phyloP scores from a whole-genome alignment of 257 asterid species.

The Solanum microdontum region DNA sequence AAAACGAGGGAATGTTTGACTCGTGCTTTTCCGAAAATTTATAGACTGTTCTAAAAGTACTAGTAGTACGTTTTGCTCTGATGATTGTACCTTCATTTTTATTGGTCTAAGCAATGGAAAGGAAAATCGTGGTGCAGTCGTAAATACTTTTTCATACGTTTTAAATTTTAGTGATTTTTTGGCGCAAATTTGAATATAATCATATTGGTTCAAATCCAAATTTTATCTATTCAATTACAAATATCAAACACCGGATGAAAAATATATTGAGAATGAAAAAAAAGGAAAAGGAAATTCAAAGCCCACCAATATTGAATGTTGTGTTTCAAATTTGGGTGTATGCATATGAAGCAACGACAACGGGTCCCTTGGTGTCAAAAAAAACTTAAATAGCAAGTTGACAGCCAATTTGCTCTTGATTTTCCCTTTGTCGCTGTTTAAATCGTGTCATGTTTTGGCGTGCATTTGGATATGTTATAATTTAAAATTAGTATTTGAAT shows the following conservation, averaged over 20 bases:
- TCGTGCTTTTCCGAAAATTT: not conserved
- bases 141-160: too few relatives aligned
- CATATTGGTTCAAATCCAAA: not conserved
- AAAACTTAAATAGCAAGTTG: not conserved
- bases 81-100: not conserved
- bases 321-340: not conserved
- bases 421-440: not conserved
- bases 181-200: too few relatives aligned
- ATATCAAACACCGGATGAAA: too few relatives aligned
- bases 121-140: accelerated
- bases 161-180: too few relatives aligned
- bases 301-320: not conserved
- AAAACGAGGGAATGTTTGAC: not conserved
- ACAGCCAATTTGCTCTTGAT: not conserved
- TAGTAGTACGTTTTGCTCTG: not conserved
- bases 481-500: too few relatives aligned
- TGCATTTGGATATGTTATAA: not conserved
- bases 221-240: too few relatives aligned
- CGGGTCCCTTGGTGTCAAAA: not conserved
- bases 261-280: not conserved
- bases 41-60: not conserved
- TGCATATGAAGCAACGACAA: not conserved
- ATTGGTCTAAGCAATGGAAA: not conserved
- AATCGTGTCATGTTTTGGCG: not conserved
- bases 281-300: not conserved